Conservation (phyloP, 225 moss, liverwort and hornwort species). For the Antitrichia curtipendula region DNA sequence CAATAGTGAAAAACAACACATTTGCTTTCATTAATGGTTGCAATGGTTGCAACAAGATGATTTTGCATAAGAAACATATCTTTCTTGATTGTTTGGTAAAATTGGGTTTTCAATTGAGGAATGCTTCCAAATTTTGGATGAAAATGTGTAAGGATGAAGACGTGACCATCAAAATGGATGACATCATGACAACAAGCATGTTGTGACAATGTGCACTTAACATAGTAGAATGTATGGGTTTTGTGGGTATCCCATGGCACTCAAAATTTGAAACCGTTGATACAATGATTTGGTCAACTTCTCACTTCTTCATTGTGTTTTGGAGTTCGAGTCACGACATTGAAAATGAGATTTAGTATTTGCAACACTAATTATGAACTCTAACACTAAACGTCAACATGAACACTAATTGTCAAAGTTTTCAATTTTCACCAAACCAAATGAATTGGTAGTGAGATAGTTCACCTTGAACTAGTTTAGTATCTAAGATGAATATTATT, state of each 20-base stretch:
- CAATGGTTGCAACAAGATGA: neutral
- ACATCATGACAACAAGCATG: neutral
- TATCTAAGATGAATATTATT: neutral
- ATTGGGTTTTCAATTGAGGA: neutral
- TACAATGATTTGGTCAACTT: neutral
- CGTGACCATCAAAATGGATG: neutral
- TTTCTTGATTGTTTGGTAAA: accelerated
- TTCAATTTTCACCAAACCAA: neutral
- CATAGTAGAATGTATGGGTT: neutral
- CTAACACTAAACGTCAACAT: neutral
- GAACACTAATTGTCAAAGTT: neutral
- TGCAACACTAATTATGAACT: neutral
- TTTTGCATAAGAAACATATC: accelerated
- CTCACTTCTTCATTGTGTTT: neutral
- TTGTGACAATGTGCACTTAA: neutral
- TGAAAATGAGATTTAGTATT: neutral
- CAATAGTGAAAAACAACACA: no score
- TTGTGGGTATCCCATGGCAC: accelerated
- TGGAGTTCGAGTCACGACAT: neutral
- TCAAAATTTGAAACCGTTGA: neutral
- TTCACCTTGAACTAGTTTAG: neutral
- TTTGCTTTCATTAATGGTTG: neutral
- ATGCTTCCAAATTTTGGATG: neutral
- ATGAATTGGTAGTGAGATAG: neutral
- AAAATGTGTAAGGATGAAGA: neutral